Evolutionary conservation across 768 basidiomycete genomes (phyloP), one percentile per base, ranked within the genome.

Genomic region (Macrolepiota fuliginosa): DNA sequence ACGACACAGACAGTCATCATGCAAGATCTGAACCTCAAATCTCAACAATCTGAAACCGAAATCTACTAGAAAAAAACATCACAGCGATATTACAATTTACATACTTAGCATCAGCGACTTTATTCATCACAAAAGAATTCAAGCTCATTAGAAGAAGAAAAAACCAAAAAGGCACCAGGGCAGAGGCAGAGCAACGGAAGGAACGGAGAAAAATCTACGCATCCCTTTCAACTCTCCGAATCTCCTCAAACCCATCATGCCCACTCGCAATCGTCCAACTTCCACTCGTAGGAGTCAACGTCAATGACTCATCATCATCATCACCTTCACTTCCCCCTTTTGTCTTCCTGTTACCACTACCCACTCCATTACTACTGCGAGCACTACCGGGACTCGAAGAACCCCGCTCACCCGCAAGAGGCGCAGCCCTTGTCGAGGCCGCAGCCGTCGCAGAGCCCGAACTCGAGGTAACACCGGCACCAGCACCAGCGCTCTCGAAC

Each of bases 211-310:
- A 35, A 22, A 11, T 25, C 57, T 35, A 22, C 22, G 11, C 49
- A 2, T 36, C 5, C 25, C 19, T 42, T 25, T 49, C 32, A 36
- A 61, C 53, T 13, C 60, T 61, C 22, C 53, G 42, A 35, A 72
- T 19, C 56, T 58, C 62, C 36, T 61, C 60, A 55, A 61, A 61
- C 45, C 60, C 60, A 55, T 61, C 60, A 61, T 54, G 22, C n/a
- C 60, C 75, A 61, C 83, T 81, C n/a, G 85, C 76, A 67, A 89
- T 82, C 25, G 85, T 88, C 87, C 89, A 89, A 67, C 87, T 87
- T 12, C 86, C 88, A 7, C 82, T 81, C 2, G 87, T 90, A 0
- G 89, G 60, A 11, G 60, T 61, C 53, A 61, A 27, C 6, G 53
- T 49, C 60, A 55, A 39, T 19, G 53, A 47, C 19, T 49, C 49